These are phyloP conservation scores for Botrytis porri DNA, from an alignment of 2,329 filamentous ascomycete genomes.

Conservation along the genomic window DNA sequence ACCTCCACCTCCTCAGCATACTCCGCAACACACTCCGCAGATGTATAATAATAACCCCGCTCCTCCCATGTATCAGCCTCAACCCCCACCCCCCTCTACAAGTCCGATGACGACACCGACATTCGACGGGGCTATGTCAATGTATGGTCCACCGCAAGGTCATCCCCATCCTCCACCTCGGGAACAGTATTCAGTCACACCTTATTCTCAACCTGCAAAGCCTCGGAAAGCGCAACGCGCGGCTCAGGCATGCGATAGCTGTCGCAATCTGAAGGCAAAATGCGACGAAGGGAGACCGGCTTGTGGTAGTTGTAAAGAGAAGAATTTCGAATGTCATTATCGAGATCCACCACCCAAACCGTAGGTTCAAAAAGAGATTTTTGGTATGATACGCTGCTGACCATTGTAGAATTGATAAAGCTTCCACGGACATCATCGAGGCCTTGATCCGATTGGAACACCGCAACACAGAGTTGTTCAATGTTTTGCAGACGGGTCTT, in stretches of 20 bases:
- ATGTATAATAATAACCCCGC: constrained; percentile 22
- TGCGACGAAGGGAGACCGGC: constrained; percentile 78
- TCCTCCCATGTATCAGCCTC: constrained; percentile 24
- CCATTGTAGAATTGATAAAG: constrained; percentile 49
- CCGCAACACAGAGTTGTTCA: constrained; percentile 1
- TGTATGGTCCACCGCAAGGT: constrained; percentile 27
- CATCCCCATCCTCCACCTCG: constrained; percentile 24
- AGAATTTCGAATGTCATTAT: constrained; percentile 79
- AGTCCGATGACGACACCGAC: constrained; percentile 34
- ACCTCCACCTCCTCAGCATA: constrained; percentile 24
- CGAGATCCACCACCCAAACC: constrained; percentile 88
- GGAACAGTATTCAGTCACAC: constrained; percentile 26
- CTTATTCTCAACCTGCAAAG: constrained; percentile 13
- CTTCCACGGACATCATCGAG: constrained; percentile 58
- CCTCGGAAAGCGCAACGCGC: constrained; percentile 36
- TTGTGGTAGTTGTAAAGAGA: constrained; percentile 84
- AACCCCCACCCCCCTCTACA: constrained; percentile 28
- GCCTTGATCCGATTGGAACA: constrained; percentile 36
- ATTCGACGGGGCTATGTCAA: constrained; percentile 14
- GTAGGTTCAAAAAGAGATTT: constrained; percentile 53
- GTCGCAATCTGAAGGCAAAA: constrained; percentile 82
- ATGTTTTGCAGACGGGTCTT: constrained; percentile 20
- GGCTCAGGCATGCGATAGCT: constrained; percentile 81
- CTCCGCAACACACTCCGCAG: constrained; percentile 12
- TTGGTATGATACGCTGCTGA: constrained; percentile 25